phyloP scores from a whole-genome alignment of 139 green algal species.

The Chlorella sp. region DNA sequence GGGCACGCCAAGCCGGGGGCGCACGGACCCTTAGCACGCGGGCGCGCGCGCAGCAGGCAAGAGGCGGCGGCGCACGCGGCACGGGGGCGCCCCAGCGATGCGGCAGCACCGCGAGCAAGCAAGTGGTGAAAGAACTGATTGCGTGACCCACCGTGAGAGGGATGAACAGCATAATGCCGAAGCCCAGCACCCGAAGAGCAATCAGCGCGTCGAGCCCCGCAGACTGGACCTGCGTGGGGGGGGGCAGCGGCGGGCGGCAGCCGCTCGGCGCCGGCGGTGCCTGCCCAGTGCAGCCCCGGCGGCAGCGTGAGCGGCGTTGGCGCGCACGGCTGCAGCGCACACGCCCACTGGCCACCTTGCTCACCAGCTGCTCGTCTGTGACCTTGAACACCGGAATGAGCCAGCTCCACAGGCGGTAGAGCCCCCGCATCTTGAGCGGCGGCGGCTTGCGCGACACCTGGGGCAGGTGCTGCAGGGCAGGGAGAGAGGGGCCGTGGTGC shows the following conservation, averaged over 20 bases:
- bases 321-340: too few relatives aligned
- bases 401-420: constrained; percentile 39
- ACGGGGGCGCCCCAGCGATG: background rate
- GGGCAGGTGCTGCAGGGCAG: constrained; percentile 20
- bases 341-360: too few relatives aligned
- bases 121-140: background rate
- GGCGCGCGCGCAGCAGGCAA: too few relatives aligned
- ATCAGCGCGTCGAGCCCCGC: constrained; percentile 55
- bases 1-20: too few relatives aligned
- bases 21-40: too few relatives aligned
- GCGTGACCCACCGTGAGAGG: constrained; percentile 46
- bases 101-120: constrained; percentile 28
- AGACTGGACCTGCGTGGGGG: too few relatives aligned
- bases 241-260: too few relatives aligned
- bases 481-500: too few relatives aligned
- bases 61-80: too few relatives aligned
- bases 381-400: constrained; percentile 51
- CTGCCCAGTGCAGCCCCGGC: too few relatives aligned
- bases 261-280: too few relatives aligned
- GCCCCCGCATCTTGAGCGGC: constrained; percentile 19
- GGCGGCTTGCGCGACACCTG: constrained; percentile 36
- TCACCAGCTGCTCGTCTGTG: constrained; percentile 50
- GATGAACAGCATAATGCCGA: constrained; percentile 47
- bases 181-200: constrained; percentile 9
- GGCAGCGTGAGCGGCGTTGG: too few relatives aligned